Percentiles rank a stretch among this genome's conserved stretches.
Evolutionary conservation across 208 protist species (phyloP).

Genomic region (Trypanosoma lewisi): DNA sequence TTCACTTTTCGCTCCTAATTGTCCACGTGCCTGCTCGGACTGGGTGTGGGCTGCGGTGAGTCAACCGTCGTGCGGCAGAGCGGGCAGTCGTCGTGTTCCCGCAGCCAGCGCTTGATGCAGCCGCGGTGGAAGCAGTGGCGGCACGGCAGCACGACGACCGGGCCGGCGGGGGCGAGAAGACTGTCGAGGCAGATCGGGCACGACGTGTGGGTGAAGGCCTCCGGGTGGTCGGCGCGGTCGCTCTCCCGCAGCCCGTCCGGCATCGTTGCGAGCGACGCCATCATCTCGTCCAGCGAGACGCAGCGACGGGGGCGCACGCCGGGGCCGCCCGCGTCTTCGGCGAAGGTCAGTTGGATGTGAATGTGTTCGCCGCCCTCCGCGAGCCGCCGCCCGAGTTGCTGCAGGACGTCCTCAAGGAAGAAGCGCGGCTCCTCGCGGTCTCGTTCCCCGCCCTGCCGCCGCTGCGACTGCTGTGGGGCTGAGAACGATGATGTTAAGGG

Average conservation of each 20-base stretch:
- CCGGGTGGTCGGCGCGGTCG: conserved; percentile 27
- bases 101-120: conserved; percentile 42
- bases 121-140: conserved; percentile 35
- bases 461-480: not conserved
- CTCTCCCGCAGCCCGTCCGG: conserved; percentile 20
- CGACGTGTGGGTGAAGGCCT: conserved; percentile 13
- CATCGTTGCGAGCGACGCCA: conserved; percentile 14
- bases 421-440: not conserved
- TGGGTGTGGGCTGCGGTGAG: not conserved
- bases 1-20: not conserved
- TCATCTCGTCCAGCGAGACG: conserved; percentile 17
- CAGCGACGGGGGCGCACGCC: not conserved
- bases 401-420: conserved; percentile 10
- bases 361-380: not conserved
- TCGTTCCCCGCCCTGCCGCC: not conserved
- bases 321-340: not conserved
- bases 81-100: conserved; percentile 26
- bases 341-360: not conserved
- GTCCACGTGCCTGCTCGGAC: not conserved
- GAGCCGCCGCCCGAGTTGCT: conserved; percentile 2
- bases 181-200: conserved; percentile 26
- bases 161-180: not conserved
- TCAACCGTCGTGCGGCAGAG: conserved; percentile 28
- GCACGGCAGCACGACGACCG: conserved; percentile 36
- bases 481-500: too few relatives aligned